Evolutionary conservation across 306 rosid genomes (phyloP), one percentile per base, ranked within the genome.

Genomic region (Rosa multiflora): DNA sequence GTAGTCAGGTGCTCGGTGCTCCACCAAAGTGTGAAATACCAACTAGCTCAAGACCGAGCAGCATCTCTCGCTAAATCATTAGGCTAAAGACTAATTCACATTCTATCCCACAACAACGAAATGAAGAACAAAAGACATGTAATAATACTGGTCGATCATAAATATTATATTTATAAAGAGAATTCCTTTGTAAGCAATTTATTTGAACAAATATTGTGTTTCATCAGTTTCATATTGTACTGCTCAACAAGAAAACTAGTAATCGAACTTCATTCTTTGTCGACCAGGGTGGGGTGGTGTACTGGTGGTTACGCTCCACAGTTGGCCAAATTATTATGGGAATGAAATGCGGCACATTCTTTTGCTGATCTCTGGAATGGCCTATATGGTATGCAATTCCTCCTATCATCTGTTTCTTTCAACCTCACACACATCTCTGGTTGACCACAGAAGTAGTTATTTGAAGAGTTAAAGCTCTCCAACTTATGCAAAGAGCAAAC

Each of bases 401-500:
- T 81, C 73, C 43, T 67, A 55, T 92, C 99, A 85, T 91, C 91
- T 46, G 71, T 81, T 3, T 77, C 86, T 21, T 40, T 77, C 86
- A 94, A 67, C 81, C 88, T 89, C 5, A 86, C 78, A 76, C 99
- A 92, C 23, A 12, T 5, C 17, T 80, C 62, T 5, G 97, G 81
- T 62, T 94, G 92, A 12, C 61, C 63, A 51, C 89, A 87, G 81
- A 94, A 88, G 76, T 85, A 94, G 72, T 94, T 94, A n/a, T 73
- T 66, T 0, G 97, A 92, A 76, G 85, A 92, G 3, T 94, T 91
- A 44, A 94, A 94, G 39, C 91, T 92, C 82, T 92, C 86, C 88
- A 94, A 75, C 82, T 85, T 89, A 1, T 90, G 90, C 89, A 94
- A 80, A 44, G 40, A 59, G 73, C 99, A 94, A 0, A 92, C 21